These are phyloP conservation scores for Backusella luteola DNA, from an alignment of 192 early-diverging fungal species.

Conservation along the genomic window DNA sequence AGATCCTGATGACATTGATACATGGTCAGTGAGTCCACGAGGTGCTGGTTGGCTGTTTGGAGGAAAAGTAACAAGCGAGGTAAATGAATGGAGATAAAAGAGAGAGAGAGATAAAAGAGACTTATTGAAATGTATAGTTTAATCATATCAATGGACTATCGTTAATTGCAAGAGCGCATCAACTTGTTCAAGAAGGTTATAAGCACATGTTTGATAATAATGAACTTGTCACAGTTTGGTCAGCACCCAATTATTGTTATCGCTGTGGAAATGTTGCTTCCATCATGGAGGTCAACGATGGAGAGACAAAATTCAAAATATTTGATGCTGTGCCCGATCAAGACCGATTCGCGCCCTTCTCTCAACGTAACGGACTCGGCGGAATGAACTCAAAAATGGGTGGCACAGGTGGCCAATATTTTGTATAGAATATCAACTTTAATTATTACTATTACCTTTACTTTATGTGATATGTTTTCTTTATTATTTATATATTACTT, in stretches of 20 bases:
- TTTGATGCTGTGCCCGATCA: conserved; percentile 96
- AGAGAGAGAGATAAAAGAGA: not conserved
- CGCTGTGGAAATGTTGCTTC: conserved; percentile 96
- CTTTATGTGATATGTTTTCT: not conserved
- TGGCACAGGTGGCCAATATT: conserved; percentile 41
- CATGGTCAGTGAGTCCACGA: conserved; percentile 86
- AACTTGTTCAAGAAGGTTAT: conserved; percentile 97
- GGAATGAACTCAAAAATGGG: conserved; percentile 20
- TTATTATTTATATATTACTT: not conserved
- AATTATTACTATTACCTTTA: not conserved
- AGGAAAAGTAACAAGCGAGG: conserved; percentile 89
- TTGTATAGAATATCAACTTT: conserved; percentile 26
- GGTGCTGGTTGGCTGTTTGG: conserved; percentile 98
- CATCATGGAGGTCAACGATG: conserved; percentile 84
- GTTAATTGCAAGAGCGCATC: conserved; percentile 93
- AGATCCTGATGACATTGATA: conserved; percentile 93
- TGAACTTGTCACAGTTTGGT: conserved; percentile 95
- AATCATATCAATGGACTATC: conserved; percentile 89
- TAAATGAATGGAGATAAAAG: conserved; percentile 25
- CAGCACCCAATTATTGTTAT: conserved; percentile 98
- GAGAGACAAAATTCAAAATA: conserved; percentile 88
- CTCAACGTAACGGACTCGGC: conserved; percentile 33
- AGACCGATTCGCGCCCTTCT: conserved; percentile 53
- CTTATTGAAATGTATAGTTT: conserved; percentile 54
- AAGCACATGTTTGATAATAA: conserved; percentile 94